Evolutionary conservation across 2,329 filamentous ascomycete species (phyloP), one percentile per base, ranked within the genome.

Genomic region (Botrytis squamosa): DNA sequence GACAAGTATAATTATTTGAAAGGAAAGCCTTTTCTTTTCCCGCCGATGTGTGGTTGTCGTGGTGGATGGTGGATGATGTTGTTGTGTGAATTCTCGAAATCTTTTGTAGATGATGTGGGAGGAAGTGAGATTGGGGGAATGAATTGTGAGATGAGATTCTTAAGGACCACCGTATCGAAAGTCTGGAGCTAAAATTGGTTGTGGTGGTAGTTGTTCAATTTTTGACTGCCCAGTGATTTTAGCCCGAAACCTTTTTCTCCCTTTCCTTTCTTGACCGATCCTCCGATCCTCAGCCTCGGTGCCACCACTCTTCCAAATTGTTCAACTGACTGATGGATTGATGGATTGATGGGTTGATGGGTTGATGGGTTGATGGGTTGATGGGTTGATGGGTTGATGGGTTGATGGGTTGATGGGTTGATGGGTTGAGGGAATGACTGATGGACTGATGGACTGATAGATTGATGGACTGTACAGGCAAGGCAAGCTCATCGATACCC

Each of bases 111-210:
- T 29, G 62, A 42, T 44, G 62, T 42, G 60, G 38, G 60, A 64
- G 62, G n/a, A 33, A 64, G 29, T n/a, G 62, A 20, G n/a, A 44
- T 44, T 20, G 62, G 38, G 62, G 62, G 36, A n/a, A 36, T 63
- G 33, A 25, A 40, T 64, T 29, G 40, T 44, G 25, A 42, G 62
- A 29, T 57, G 52, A 57, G 52, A 29, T 57, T 20, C 25, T 64
- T 29, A 40, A 40, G 60, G 36, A 40, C 60, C 36, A 63, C 36
- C 33, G 36, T n/a, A 62, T 40, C 36, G 38, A 62, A 25, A 40
- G 60, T 63, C 60, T 63, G 38, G 62, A 57, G 62, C 62, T 64
- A 64, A 57, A 57, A 57, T 57, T 57, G 52, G 25, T 64, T 40
- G 4, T 42, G 25, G 38, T 57, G 6, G 62, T 40, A n/a, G 38